phyloP scores from a whole-genome alignment of 805 yeast genomes.

The Isabelozyma gotoi region DNA sequence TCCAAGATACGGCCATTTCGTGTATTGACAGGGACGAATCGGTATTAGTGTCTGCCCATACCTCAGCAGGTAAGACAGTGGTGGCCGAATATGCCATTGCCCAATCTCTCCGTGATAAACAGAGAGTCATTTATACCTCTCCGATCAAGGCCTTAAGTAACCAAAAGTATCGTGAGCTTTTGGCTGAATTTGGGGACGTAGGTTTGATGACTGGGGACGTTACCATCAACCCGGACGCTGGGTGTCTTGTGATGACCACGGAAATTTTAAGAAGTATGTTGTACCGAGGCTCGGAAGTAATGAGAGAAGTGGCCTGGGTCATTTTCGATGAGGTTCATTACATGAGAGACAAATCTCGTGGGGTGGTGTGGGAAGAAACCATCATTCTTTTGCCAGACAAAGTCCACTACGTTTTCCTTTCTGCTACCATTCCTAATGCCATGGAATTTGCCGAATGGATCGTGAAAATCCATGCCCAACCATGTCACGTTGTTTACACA shows the following conservation, averaged over 20 bases:
- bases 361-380: conserved; percentile 99
- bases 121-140: conserved; percentile 91
- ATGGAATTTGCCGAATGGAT: conserved; percentile 99
- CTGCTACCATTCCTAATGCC: conserved; percentile 97
- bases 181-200: conserved; percentile 93
- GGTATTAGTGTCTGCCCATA: conserved; percentile 95
- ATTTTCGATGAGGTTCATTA: conserved; percentile 97
- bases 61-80: conserved; percentile 96
- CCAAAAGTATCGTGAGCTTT: conserved; percentile 88
- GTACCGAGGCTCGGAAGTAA: conserved; percentile 94
- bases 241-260: conserved; percentile 97
- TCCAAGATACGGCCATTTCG: conserved; percentile 94
- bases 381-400: conserved; percentile 93
- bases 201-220: conserved; percentile 99
- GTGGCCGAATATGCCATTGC: conserved; percentile 98
- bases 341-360: conserved; percentile 96
- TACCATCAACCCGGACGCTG: conserved; percentile 96
- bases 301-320: conserved; percentile 99
- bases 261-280: conserved; percentile 96
- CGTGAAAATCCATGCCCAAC: conserved; percentile 90
- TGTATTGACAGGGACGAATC: conserved; percentile 94
- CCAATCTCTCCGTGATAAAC: conserved; percentile 86
- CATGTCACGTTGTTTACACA: conserved; percentile 97
- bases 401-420: conserved; percentile 88
- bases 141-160: conserved; percentile 94